Conservation (phyloP, 768 basidiomycete species). For the Hydnomerulius pinastri region DNA sequence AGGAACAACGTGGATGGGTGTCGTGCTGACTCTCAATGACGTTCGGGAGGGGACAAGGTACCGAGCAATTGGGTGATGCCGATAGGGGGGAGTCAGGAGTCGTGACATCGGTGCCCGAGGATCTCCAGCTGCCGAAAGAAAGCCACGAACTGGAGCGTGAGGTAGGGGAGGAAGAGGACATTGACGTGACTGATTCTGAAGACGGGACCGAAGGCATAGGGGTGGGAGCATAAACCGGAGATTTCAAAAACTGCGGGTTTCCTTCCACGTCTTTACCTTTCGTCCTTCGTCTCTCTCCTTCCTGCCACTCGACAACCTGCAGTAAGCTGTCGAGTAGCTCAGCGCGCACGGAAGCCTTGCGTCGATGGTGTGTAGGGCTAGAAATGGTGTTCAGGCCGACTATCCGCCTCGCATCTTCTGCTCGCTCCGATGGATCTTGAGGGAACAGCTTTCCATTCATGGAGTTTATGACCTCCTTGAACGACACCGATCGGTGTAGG, state of each 20-base stretch:
- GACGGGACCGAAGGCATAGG: slow-evolving; percentile 23
- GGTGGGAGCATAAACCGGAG: slow-evolving; percentile 12
- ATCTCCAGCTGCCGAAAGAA: slow-evolving; percentile 44
- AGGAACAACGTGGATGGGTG: slow-evolving; percentile 36
- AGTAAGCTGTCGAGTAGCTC: slow-evolving; percentile 49
- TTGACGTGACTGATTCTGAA: slow-evolving; percentile 19
- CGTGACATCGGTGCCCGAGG: slow-evolving; percentile 37
- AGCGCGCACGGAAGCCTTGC: slow-evolving; percentile 22
- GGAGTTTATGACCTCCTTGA: slow-evolving; percentile 55
- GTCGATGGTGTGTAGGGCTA: slow-evolving; percentile 13
- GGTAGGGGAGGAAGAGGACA: slow-evolving; percentile 30
- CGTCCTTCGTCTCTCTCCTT: slow-evolving; percentile 38
- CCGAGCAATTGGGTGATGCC: slow-evolving; percentile 29
- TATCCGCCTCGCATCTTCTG: slow-evolving; percentile 31
- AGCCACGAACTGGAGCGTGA: slow-evolving; percentile 45
- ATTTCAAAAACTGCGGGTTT: slow-evolving; percentile 10
- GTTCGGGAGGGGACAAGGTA: slow-evolving; percentile 31
- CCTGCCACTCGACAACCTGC: slow-evolving; percentile 43
- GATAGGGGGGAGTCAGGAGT: slow-evolving; percentile 35
- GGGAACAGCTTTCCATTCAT: slow-evolving; percentile 65
- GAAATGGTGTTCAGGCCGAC: slow-evolving; percentile 24
- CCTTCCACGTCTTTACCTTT: slow-evolving; percentile 45
- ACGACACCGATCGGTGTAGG: slow-evolving; percentile 44
- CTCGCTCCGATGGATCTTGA: slow-evolving; percentile 34
- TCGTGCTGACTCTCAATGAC: slow-evolving; percentile 33